Evolutionary conservation across 1,139 yeast species (phyloP).

Genomic region (Lipomyces yarrowii): DNA sequence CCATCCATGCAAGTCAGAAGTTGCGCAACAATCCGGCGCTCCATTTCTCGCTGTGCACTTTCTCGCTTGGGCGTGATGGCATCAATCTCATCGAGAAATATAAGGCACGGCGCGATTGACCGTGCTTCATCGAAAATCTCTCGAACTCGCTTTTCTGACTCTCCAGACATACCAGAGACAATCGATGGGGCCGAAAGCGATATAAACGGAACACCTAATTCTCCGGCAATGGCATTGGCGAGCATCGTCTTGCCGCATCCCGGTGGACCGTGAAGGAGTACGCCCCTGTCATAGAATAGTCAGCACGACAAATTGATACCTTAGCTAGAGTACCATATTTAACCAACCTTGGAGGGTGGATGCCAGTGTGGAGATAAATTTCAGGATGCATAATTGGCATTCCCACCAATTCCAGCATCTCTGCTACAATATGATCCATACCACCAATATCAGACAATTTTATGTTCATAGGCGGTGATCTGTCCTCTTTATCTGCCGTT

Average conservation of each 20-base stretch:
- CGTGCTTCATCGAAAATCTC: conserved; percentile 95
- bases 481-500: conserved; percentile 41
- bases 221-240: conserved; percentile 89
- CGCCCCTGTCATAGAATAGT: conserved; percentile 57
- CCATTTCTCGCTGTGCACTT: conserved; percentile 98
- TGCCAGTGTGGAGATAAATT: conserved; percentile 82
- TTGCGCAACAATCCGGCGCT: conserved; percentile 94
- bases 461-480: conserved; percentile 66
- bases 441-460: conserved; percentile 84
- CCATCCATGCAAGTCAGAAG: conserved; percentile 85
- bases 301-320: neutral
- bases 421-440: conserved; percentile 77
- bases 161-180: conserved; percentile 99
- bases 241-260: conserved; percentile 98
- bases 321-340: neutral
- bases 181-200: conserved; percentile 93
- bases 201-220: conserved; percentile 88
- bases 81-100: conserved; percentile 94
- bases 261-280: conserved; percentile 93
- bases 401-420: conserved; percentile 85
- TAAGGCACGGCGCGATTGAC: conserved; percentile 82
- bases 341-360: conserved; percentile 73
- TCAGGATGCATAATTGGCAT: conserved; percentile 94
- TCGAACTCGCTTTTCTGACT: conserved; percentile 88
- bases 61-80: conserved; percentile 98